These are phyloP conservation scores for Lepidopterella palustris DNA, from an alignment of 495 filamentous ascomycete genomes.

Conservation along the genomic window DNA sequence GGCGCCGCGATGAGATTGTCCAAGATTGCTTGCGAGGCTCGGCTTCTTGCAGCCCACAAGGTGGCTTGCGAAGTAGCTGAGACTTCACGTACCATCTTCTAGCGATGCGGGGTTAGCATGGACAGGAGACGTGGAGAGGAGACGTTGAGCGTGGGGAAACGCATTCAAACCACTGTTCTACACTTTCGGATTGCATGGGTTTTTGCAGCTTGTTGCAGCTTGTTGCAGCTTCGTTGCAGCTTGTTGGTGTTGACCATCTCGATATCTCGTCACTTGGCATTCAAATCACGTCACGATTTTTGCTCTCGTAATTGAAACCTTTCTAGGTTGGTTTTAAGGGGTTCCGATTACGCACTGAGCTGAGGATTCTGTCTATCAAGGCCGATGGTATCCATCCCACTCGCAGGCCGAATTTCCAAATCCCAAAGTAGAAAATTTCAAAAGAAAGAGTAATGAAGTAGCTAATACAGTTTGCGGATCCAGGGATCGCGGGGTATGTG, in stretches of 20 bases:
- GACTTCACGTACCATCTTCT: conserved; percentile 22
- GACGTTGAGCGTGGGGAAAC: conserved; percentile 9
- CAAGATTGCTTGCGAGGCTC: conserved; percentile 10
- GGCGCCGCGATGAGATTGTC: neutral
- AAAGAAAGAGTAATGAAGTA: neutral
- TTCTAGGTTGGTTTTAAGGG: neutral
- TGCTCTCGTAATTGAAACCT: conserved; percentile 22
- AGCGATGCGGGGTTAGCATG: no score
- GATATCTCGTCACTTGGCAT: conserved; percentile 9
- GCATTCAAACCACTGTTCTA: neutral
- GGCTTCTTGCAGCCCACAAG: conserved; percentile 20
- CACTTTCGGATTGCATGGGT: conserved; percentile 10
- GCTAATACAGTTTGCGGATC: conserved; percentile 25
- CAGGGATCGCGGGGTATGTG: conserved; percentile 25
- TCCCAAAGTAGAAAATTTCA: neutral
- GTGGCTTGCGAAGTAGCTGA: neutral
- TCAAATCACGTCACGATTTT: conserved; percentile 21
- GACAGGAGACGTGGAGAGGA: no score
- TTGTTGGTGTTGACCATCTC: neutral
- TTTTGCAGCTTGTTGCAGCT: neutral
- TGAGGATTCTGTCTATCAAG: conserved; percentile 18
- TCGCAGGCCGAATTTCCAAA: neutral
- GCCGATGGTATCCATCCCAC: neutral
- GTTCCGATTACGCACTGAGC: conserved; percentile 21
- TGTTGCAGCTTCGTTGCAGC: no score